Conservation (phyloP, 2,329 filamentous ascomycete species). For the Fusarium staphyleae region DNA sequence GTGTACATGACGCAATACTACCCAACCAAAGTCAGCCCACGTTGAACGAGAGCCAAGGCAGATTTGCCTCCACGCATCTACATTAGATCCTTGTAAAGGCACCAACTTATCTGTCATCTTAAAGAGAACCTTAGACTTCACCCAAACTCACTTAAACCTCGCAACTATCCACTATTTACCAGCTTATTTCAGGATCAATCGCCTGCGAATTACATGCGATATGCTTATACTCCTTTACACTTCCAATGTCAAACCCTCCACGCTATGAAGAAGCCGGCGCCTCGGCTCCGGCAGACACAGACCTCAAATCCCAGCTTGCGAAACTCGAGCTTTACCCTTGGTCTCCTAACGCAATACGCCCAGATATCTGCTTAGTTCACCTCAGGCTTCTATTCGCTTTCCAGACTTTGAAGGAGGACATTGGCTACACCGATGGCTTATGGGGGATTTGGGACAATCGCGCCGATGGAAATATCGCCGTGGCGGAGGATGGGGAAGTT, state of each 20-base stretch:
- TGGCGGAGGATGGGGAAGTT: slow-evolving; percentile 22
- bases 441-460: slow-evolving; percentile 63
- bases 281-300: slow-evolving; percentile 7
- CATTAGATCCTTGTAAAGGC: no score
- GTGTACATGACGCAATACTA: no score
- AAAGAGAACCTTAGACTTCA: no score
- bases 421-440: slow-evolving; percentile 66
- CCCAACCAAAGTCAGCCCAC: no score
- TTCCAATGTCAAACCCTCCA: slow-evolving; percentile 22
- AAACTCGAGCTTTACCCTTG: slow-evolving; percentile 19
- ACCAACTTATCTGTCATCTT: no score
- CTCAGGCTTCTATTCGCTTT: slow-evolving; percentile 72
- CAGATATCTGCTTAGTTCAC: slow-evolving; percentile 51
- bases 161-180: no score
- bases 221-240: no score
- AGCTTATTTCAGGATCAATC: no score
- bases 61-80: no score
- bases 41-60: no score
- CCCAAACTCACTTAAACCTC: no score
- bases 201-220: no score
- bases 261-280: slow-evolving; percentile 13
- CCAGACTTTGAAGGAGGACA: slow-evolving; percentile 64
- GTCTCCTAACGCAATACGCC: slow-evolving; percentile 17
- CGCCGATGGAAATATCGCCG: slow-evolving; percentile 33
- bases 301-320: slow-evolving; percentile 17